phyloP scores from a whole-genome alignment of 495 filamentous ascomycete species.

The Neurospora africana region DNA sequence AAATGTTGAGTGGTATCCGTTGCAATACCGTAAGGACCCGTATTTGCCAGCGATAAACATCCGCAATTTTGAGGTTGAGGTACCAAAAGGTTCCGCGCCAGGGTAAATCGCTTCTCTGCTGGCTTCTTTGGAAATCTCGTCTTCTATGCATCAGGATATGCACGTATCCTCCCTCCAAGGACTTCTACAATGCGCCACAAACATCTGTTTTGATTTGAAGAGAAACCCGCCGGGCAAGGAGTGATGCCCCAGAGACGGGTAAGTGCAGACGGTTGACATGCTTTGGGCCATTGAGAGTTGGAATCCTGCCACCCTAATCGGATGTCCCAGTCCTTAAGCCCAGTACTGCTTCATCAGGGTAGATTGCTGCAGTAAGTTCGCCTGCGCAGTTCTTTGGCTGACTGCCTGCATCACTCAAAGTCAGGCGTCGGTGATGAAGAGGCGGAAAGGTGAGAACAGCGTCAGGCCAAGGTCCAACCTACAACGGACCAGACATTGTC shows the following conservation, averaged over 20 bases:
- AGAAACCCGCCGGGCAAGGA: constrained; percentile 12
- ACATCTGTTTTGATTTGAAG: constrained; percentile 18
- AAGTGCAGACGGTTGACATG: constrained; percentile 20
- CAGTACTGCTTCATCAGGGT: not conserved
- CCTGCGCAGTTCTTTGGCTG: constrained; percentile 1
- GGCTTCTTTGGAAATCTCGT: constrained; percentile 15
- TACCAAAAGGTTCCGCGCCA: constrained; percentile 5
- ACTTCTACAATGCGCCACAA: constrained; percentile 18
- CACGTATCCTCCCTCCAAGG: constrained; percentile 22
- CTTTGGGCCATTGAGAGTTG: constrained; percentile 9
- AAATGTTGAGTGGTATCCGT: not conserved
- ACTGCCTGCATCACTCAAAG: not conserved
- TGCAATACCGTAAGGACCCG: not conserved
- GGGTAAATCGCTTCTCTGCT: constrained; percentile 4
- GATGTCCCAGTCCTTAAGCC: constrained; percentile 4
- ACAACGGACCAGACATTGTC: not conserved
- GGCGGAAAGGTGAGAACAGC: constrained; percentile 1
- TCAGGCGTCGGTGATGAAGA: not conserved
- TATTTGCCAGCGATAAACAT: constrained; percentile 3
- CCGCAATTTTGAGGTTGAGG: constrained; percentile 6
- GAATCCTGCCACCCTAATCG: constrained; percentile 9
- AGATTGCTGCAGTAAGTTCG: constrained; percentile 1
- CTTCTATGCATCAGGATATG: constrained; percentile 25
- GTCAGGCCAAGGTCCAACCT: not conserved
- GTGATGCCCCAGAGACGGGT: constrained; percentile 17